A percentile compares a stretch with the other conserved stretches of the same genome.
These are phyloP conservation scores for Tremellales sp. DNA, from an alignment of 1,284 basidiomycete species.

Conservation along the genomic window DNA sequence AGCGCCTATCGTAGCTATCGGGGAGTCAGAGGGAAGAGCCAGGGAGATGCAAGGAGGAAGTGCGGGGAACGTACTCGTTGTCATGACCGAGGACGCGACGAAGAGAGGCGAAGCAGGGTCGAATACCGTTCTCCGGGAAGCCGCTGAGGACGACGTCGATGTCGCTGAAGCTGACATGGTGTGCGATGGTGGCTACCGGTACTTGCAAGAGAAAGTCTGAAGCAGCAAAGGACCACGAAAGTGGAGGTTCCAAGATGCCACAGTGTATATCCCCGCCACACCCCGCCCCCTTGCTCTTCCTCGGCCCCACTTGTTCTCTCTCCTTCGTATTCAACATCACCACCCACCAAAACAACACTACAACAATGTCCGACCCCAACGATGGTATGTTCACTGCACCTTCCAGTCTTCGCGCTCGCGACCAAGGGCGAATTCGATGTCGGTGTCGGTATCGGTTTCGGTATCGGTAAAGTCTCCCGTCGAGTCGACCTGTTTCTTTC, in stretches of 20 bases:
- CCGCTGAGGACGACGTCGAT: background rate
- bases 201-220: too few relatives aligned
- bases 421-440: conserved; percentile 1
- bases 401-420: background rate
- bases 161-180: conserved; percentile 5
- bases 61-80: conserved; percentile 18
- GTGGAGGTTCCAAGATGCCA: too few relatives aligned
- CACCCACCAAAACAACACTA: conserved; percentile 2
- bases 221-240: too few relatives aligned
- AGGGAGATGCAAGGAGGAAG: background rate
- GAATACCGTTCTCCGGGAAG: conserved; percentile 15
- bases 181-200: too few relatives aligned
- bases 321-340: conserved; percentile 2
- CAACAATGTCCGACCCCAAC: conserved; percentile 48
- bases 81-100: conserved; percentile 29
- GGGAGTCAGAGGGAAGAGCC: background rate
- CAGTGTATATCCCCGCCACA: too few relatives aligned
- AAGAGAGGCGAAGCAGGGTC: conserved; percentile 34
- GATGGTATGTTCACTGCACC: conserved; percentile 42
- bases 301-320: background rate
- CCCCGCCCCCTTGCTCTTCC: too few relatives aligned
- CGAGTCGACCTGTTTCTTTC: background rate
- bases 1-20: conserved; percentile 27
- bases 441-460: background rate
- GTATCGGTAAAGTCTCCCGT: background rate